Conservation (phyloP, 768 basidiomycete genomes). For the Galerina marginata region DNA sequence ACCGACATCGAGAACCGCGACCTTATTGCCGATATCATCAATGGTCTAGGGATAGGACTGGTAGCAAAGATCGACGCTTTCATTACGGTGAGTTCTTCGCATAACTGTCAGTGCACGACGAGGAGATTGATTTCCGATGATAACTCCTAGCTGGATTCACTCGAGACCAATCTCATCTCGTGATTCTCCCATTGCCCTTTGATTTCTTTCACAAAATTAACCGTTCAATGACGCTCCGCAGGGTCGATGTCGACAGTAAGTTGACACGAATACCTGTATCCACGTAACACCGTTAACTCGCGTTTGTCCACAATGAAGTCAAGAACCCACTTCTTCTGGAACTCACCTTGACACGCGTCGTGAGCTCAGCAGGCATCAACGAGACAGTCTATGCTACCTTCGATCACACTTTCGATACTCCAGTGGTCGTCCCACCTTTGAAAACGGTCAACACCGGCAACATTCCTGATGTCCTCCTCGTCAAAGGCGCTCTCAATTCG, state of each 20-base stretch:
- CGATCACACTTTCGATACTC: slow-evolving; percentile 56
- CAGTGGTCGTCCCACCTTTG: slow-evolving; percentile 51
- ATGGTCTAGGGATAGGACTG: slow-evolving; percentile 40
- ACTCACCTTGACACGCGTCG: slow-evolving; percentile 47
- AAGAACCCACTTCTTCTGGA: slow-evolving; percentile 47
- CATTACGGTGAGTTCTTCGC: slow-evolving; percentile 35
- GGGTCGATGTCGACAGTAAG: slow-evolving; percentile 40
- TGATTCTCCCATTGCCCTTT: slow-evolving; percentile 22
- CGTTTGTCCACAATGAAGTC: slow-evolving; percentile 23
- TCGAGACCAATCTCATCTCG: slow-evolving; percentile 39
- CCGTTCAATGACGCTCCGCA: not conserved
- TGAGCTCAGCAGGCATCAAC: slow-evolving; percentile 51
- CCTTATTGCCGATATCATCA: slow-evolving; percentile 43
- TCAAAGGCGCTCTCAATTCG: slow-evolving; percentile 52
- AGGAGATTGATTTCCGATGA: not conserved
- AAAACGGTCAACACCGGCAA: slow-evolving; percentile 61
- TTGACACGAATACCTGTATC: not conserved
- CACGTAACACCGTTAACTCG: not conserved
- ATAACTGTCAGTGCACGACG: not conserved
- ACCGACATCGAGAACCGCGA: slow-evolving; percentile 24
- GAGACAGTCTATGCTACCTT: slow-evolving; percentile 62
- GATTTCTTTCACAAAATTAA: not conserved
- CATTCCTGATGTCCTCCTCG: slow-evolving; percentile 57
- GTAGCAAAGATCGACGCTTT: slow-evolving; percentile 41
- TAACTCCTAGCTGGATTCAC: slow-evolving; percentile 35